These are phyloP conservation scores for Aureobasidium subglaciale DNA, from an alignment of 2,329 filamentous ascomycete genomes.

Conservation along the genomic window DNA sequence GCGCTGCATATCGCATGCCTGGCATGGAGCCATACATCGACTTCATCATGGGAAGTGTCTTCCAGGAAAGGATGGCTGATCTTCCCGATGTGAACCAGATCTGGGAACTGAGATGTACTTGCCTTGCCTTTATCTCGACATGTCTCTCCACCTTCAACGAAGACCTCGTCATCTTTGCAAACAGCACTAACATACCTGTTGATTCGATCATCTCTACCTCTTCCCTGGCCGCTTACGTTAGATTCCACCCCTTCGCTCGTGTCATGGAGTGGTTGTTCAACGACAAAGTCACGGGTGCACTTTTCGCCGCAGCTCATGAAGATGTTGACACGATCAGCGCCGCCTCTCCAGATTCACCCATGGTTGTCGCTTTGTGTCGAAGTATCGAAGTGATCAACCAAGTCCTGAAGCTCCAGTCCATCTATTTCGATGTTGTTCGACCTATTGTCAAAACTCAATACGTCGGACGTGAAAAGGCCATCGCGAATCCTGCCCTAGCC, in stretches of 20 bases:
- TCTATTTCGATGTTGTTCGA: constrained; percentile 81
- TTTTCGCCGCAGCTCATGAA: constrained; percentile 75
- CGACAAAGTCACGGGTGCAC: constrained; percentile 70
- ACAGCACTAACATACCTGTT: constrained; percentile 66
- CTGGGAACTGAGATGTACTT: constrained; percentile 67
- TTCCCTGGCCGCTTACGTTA: constrained; percentile 71
- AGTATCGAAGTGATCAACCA: constrained; percentile 79
- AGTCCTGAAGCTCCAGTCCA: constrained; percentile 80
- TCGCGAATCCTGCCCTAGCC: constrained; percentile 70
- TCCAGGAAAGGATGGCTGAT: constrained; percentile 43
- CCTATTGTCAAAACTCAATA: constrained; percentile 65
- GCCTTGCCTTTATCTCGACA: constrained; percentile 72
- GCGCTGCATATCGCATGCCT: constrained; percentile 67
- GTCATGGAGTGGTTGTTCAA: constrained; percentile 99
- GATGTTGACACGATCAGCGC: constrained; percentile 65
- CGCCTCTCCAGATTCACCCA: constrained; percentile 67
- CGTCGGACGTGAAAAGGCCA: constrained; percentile 51
- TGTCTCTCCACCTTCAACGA: constrained; percentile 89
- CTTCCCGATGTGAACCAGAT: constrained; percentile 61
- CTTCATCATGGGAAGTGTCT: constrained; percentile 72
- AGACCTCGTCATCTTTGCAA: constrained; percentile 78
- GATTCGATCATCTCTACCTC: constrained; percentile 68
- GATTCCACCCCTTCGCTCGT: constrained; percentile 83
- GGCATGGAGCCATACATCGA: constrained; percentile 92
- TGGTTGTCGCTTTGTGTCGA: constrained; percentile 70